Evolutionary conservation across 2,329 filamentous ascomycete genomes (phyloP), one percentile per base, ranked within the genome.

Genomic region (Fragosphaeria purpurea): DNA sequence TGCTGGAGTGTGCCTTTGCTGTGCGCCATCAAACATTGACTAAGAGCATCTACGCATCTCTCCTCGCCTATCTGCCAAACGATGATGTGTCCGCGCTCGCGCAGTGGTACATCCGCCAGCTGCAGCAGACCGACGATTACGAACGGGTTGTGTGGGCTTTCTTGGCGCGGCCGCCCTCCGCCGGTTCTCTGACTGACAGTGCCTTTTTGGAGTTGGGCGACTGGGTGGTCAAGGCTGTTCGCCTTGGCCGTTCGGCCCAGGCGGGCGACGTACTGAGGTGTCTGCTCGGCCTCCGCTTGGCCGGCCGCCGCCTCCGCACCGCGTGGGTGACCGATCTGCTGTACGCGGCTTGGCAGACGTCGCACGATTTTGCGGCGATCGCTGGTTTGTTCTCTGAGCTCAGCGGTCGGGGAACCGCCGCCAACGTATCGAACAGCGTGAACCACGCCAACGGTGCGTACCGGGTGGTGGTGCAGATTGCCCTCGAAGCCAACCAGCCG

Each of bases 381-480:
- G 54, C 58, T 40, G 51, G 48, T 3, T 51, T 70, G 2, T 67
- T 66, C 52, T 35, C 47, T 8, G 30, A 32, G 7, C 46, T 66
- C 5, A 40, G 44, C 1, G 53, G 51, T 1, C 42, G 38, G 1
- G n/a, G 46, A 7, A 34, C 13, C 3, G 33, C n/a, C 34, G 8
- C 52, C 2, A 41, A 41, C 1, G 62, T 70, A 41, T 41, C 60
- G 0, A 53, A 63, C n/a, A 44, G 58, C 4, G 54, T 61, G 9
- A 54, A 22, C 7, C 57, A 65, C 41, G 60, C 63, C 3, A 54
- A 67, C 39, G 61, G 56, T 7, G 50, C 65, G 7, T 70, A 68
- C 52, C 63, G 67, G 30, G 57, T 64, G 41, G 68, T 73, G 65
- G 56, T 70, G 5, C 67, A 72, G 50, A 59, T 72, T 33, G 60